Conservation (phyloP, 768 basidiomycete genomes). For the Mycena venus region DNA sequence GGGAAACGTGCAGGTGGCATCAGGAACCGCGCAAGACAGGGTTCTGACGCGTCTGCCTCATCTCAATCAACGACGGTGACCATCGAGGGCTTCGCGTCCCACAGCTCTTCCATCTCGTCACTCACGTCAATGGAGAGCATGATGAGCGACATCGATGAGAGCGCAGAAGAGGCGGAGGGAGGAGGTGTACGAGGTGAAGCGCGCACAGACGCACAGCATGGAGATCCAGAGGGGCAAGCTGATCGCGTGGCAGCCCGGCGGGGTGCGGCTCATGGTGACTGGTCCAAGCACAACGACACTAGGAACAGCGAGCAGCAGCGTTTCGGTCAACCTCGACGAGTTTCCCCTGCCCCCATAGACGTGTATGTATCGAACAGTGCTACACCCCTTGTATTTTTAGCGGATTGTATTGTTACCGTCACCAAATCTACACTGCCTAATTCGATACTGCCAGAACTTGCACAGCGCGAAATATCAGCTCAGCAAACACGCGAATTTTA, state of each 20-base stretch:
- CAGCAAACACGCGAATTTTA: too few species aligned
- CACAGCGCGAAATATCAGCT: too few species aligned
- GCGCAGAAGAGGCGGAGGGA: constrained; percentile 49
- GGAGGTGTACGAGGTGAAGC: constrained; percentile 59
- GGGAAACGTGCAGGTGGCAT: constrained; percentile 30
- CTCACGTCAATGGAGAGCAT: constrained; percentile 34
- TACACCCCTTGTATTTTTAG: not conserved
- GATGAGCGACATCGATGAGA: constrained; percentile 35
- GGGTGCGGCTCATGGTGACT: constrained; percentile 49
- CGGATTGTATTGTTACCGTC: not conserved
- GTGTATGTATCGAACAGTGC: too few species aligned
- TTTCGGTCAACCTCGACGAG: constrained; percentile 58
- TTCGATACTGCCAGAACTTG: too few species aligned
- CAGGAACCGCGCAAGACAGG: constrained; percentile 41
- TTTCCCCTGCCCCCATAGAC: constrained; percentile 58
- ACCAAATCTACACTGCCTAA: not conserved
- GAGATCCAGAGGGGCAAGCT: constrained; percentile 63
- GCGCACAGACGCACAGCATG: constrained; percentile 64
- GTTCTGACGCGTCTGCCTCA: constrained; percentile 47
- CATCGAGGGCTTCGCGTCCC: constrained; percentile 32
- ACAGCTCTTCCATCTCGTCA: constrained; percentile 32
- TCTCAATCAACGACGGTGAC: constrained; percentile 43
- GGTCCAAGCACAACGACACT: constrained; percentile 51
- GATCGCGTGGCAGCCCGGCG: constrained; percentile 37
- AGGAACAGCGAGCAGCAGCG: constrained; percentile 49